These are phyloP conservation scores for Cryomyces antarcticus DNA, from an alignment of 495 filamentous ascomycete genomes.

Conservation along the genomic window DNA sequence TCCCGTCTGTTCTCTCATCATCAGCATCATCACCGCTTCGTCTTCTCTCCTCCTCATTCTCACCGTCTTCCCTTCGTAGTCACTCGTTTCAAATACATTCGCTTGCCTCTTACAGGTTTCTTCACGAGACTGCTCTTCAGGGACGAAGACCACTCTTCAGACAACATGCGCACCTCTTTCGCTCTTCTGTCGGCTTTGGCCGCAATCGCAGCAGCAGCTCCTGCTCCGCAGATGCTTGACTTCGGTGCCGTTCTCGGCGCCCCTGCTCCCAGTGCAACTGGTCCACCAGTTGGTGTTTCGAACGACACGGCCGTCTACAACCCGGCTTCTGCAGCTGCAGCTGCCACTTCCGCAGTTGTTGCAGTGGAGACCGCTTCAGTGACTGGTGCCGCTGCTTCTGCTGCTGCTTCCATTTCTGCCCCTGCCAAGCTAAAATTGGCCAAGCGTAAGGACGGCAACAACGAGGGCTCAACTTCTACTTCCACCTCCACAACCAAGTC, in stretches of 20 bases:
- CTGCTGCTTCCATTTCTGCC: neutral
- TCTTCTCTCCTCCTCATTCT: no score
- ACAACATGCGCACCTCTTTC: neutral
- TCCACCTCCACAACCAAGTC: neutral
- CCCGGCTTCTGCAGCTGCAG: constrained; percentile 1
- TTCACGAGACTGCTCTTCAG: no score
- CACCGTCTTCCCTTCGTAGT: no score
- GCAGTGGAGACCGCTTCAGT: constrained; percentile 1
- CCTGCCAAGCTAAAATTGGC: neutral
- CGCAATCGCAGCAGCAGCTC: constrained; percentile 1
- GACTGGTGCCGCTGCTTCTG: constrained; percentile 4
- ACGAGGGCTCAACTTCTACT: neutral
- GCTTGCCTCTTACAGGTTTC: no score
- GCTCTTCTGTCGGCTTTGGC: neutral
- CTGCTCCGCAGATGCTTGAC: constrained; percentile 4
- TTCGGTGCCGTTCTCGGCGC: constrained; percentile 1
- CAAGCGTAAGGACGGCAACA: neutral
- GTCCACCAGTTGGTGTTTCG: neutral
- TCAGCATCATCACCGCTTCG: no score
- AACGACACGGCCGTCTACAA: neutral
- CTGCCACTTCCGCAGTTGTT: neutral
- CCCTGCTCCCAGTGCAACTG: neutral
- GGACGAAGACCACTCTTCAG: neutral
- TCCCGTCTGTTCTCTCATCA: no score
- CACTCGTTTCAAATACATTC: no score